phyloP scores from a whole-genome alignment of 345 rosid genomes.

The Durio zibethinus region DNA sequence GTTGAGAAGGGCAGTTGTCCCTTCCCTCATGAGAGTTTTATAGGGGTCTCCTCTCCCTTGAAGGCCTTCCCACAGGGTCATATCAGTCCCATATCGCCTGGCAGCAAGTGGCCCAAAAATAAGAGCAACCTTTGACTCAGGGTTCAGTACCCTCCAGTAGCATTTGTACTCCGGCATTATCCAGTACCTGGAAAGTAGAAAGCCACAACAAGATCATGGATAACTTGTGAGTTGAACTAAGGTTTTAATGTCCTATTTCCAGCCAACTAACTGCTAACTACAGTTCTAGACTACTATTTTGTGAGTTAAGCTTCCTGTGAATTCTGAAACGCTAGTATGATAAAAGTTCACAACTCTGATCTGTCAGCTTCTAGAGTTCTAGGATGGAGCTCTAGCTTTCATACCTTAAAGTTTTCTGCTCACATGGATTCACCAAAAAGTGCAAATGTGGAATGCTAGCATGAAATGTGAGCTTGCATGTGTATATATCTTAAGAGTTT shows the following conservation, averaged over 20 bases:
- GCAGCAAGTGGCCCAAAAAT: constrained; percentile 63
- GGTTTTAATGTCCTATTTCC: no score
- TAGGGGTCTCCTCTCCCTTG: constrained; percentile 73
- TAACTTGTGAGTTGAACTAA: background rate
- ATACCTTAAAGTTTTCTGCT: background rate
- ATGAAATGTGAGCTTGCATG: background rate
- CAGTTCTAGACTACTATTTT: background rate
- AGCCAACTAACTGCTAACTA: background rate
- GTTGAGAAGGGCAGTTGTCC: constrained; percentile 75
- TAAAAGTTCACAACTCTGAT: background rate
- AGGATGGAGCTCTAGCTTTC: background rate
- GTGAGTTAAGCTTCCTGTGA: background rate
- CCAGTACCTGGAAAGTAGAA: constrained; percentile 52
- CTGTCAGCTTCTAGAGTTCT: constrained; percentile 1
- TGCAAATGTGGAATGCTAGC: background rate
- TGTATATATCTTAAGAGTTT: background rate
- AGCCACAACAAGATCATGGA: background rate
- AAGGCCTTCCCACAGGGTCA: constrained; percentile 60
- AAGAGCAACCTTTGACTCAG: constrained; percentile 57
- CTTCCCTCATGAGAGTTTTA: constrained; percentile 76
- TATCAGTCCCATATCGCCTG: constrained; percentile 51
- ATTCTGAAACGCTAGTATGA: background rate
- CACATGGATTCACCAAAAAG: background rate
- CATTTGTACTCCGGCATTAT: constrained; percentile 63
- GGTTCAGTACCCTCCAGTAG: constrained; percentile 71